Evolutionary conservation across 164 flowering plant species (phyloP).

Genomic region (Umbellularia californica): DNA sequence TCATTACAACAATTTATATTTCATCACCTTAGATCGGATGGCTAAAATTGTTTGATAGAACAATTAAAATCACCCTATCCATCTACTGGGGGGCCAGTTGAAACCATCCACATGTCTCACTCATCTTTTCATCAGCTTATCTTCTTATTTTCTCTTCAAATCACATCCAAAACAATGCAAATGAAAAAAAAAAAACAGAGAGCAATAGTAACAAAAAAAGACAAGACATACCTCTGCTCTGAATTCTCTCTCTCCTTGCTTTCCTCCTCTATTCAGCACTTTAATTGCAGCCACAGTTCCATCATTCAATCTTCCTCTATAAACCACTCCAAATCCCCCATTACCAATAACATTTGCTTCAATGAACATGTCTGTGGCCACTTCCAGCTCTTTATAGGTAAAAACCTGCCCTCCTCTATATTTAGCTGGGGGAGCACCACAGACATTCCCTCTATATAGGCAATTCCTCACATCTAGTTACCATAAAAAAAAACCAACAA

Average conservation of each 20-base stretch:
- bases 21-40: too few relatives aligned
- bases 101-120: too few relatives aligned
- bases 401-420: constrained; percentile 75
- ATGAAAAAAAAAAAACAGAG: too few relatives aligned
- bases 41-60: too few relatives aligned
- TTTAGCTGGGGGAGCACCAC: constrained; percentile 17
- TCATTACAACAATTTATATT: too few relatives aligned
- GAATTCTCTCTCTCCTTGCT: constrained; percentile 86
- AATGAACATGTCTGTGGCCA: constrained; percentile 69
- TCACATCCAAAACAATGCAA: too few relatives aligned
- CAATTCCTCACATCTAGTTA: constrained; percentile 53
- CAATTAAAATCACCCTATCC: too few relatives aligned
- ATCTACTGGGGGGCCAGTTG: too few relatives aligned
- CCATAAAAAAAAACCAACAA: constrained; percentile 3
- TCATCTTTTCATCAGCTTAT: too few relatives aligned
- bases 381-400: constrained; percentile 74
- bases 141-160: too few relatives aligned
- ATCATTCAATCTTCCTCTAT: constrained; percentile 64
- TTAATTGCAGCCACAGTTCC: constrained; percentile 82
- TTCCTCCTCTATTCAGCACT: constrained; percentile 58
- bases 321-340: constrained; percentile 68
- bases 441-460: constrained; percentile 38
- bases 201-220: neutral
- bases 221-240: constrained; percentile 60
- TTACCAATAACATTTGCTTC: constrained; percentile 64